A percentile compares a stretch with the other conserved stretches of the same genome.
phyloP scores from a whole-genome alignment of 1,284 basidiomycete genomes.

The Neonothopanus nambi region DNA sequence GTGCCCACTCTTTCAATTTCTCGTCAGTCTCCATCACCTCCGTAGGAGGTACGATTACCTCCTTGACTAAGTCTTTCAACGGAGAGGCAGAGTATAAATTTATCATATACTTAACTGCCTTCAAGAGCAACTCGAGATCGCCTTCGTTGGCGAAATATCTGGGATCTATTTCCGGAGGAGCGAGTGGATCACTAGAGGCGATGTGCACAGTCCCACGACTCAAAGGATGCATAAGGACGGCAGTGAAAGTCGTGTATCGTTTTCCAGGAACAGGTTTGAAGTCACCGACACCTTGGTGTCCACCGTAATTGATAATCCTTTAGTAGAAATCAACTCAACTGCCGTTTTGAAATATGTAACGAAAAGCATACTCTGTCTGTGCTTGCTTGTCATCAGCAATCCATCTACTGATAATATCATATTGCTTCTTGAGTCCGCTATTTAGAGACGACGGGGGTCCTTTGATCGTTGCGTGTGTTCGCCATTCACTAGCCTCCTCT shows the following conservation, averaged over 20 bases:
- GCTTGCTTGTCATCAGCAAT: constrained; percentile 7
- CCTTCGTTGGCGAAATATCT: constrained; percentile 37
- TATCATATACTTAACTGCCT: background rate
- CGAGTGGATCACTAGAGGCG: constrained; percentile 35
- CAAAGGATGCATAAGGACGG: constrained; percentile 20
- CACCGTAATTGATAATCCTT: background rate
- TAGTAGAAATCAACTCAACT: background rate
- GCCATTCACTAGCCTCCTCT: background rate
- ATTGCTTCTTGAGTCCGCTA: constrained; percentile 13
- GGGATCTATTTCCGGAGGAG: constrained; percentile 42
- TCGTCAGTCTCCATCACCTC: background rate
- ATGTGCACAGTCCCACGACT: constrained; percentile 31
- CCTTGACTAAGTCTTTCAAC: background rate
- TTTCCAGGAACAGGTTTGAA: constrained; percentile 21
- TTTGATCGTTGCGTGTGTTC: constrained; percentile 3
- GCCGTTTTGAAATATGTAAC: background rate
- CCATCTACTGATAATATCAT: constrained; percentile 8
- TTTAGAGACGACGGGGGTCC: background rate
- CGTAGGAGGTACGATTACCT: background rate
- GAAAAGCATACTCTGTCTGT: constrained; percentile 3
- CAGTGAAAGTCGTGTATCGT: constrained; percentile 19
- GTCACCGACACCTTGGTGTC: background rate
- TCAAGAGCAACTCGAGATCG: constrained; percentile 25
- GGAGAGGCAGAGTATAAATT: background rate
- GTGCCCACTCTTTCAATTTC: background rate